Evolutionary conservation across 306 rosid genomes (phyloP).

Genomic region (Cucurbita maxima): DNA sequence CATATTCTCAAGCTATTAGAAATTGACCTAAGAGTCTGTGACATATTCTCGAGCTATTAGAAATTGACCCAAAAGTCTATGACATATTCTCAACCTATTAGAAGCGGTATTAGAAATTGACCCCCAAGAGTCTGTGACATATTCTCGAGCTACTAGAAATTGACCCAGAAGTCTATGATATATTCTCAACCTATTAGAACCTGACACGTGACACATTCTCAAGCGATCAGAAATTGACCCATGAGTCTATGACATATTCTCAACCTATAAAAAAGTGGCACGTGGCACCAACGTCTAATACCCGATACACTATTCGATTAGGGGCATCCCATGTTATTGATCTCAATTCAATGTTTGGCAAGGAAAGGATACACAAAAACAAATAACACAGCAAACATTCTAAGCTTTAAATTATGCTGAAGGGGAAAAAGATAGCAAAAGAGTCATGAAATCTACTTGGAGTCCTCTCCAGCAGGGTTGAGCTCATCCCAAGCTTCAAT

Average conservation of each 20-base stretch:
- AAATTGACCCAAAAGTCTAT: too few relatives aligned
- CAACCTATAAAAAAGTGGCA: not conserved
- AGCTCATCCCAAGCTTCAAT: slow-evolving; percentile 70
- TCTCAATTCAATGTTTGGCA: slow-evolving; percentile 2
- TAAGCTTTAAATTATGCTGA: not conserved
- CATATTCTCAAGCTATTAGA: too few relatives aligned
- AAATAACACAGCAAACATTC: not conserved
- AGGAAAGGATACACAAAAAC: slow-evolving; percentile 5
- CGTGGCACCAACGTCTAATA: not conserved
- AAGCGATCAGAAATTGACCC: too few relatives aligned
- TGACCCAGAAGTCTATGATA: too few relatives aligned
- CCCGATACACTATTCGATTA: not conserved
- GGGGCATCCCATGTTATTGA: not conserved
- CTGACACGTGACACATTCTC: too few relatives aligned
- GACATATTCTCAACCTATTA: too few relatives aligned
- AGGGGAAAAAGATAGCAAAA: not conserved
- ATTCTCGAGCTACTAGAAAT: too few relatives aligned
- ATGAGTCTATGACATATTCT: not conserved
- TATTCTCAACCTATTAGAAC: too few relatives aligned
- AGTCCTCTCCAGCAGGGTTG: slow-evolving; percentile 24
- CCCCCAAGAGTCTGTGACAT: too few relatives aligned
- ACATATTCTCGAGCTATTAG: too few relatives aligned
- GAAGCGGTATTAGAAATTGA: too few relatives aligned
- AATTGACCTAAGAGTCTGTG: too few relatives aligned
- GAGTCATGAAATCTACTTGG: slow-evolving; percentile 4